These are phyloP conservation scores for Chalara sp. DNA, from an alignment of 2,329 filamentous ascomycete genomes.

Conservation along the genomic window DNA sequence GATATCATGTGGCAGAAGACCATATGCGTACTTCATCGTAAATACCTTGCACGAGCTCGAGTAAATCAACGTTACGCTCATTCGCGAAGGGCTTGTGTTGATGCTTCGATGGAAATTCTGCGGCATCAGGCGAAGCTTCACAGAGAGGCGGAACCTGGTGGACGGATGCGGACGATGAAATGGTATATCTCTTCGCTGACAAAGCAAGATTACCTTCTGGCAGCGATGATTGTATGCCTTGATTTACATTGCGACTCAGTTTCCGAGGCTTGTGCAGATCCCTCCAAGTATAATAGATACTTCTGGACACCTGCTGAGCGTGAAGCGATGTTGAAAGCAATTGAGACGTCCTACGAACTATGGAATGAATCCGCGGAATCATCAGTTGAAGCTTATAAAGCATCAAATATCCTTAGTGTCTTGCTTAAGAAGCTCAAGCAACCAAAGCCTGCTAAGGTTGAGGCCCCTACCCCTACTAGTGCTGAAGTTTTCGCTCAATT, in stretches of 20 bases:
- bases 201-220: constrained; percentile 78
- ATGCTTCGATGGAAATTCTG: constrained; percentile 78
- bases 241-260: constrained; percentile 68
- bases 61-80: constrained; percentile 77
- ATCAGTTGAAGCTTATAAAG: constrained; percentile 88
- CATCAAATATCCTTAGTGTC: constrained; percentile 69
- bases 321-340: constrained; percentile 66
- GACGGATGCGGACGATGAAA: constrained; percentile 64
- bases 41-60: constrained; percentile 72
- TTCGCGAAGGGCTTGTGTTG: constrained; percentile 76
- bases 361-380: constrained; percentile 73
- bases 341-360: constrained; percentile 68
- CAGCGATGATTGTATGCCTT: constrained; percentile 75
- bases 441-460: constrained; percentile 1
- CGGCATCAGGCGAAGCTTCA: constrained; percentile 70
- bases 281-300: constrained; percentile 36
- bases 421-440: constrained; percentile 72
- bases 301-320: constrained; percentile 55
- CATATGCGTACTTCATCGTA: constrained; percentile 80
- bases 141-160: constrained; percentile 64
- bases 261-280: constrained; percentile 25
- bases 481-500: constrained; percentile 23
- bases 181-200: constrained; percentile 77
- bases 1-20: constrained; percentile 86
- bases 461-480: constrained; percentile 11